Evolutionary conservation across 345 rosid species (phyloP).

Genomic region (Cardamine occulta): DNA sequence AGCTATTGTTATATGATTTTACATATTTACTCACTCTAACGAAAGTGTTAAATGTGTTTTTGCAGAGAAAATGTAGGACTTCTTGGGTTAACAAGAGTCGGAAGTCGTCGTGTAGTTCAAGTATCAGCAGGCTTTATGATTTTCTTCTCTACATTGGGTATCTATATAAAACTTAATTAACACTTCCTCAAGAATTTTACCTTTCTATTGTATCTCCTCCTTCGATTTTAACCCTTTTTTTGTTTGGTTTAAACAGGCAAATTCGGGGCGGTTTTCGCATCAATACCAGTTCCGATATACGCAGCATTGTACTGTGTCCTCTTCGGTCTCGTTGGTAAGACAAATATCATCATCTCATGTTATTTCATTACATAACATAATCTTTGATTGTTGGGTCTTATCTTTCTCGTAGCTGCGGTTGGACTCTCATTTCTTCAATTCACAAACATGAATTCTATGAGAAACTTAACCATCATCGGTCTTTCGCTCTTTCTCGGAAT

Average conservation of each 20-base stretch:
- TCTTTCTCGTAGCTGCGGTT: slow-evolving; percentile 66
- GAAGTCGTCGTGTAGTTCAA: slow-evolving; percentile 97
- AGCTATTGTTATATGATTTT: not conserved
- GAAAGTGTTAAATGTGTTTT: slow-evolving; percentile 6
- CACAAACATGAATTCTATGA: slow-evolving; percentile 96
- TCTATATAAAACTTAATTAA: slow-evolving; percentile 18
- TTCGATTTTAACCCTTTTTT: not conserved
- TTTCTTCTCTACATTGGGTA: slow-evolving; percentile 81
- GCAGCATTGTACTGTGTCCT: slow-evolving; percentile 87
- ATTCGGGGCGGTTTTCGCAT: slow-evolving; percentile 96
- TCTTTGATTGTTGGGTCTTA: too few relatives aligned
- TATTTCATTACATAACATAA: too few relatives aligned
- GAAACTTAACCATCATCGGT: slow-evolving; percentile 83
- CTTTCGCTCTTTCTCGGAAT: slow-evolving; percentile 86
- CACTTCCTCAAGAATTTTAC: not conserved
- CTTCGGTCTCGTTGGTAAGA: slow-evolving; percentile 86
- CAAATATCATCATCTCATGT: not conserved
- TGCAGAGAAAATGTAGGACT: slow-evolving; percentile 95
- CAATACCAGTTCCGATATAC: slow-evolving; percentile 90
- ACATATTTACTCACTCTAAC: not conserved
- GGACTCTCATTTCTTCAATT: slow-evolving; percentile 96
- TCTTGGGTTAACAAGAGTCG: slow-evolving; percentile 92
- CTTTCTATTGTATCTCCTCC: not conserved
- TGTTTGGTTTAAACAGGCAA: slow-evolving; percentile 59
- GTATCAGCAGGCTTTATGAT: slow-evolving; percentile 97